Conservation (phyloP, 228 moss, liverwort and hornwort genomes). For the Sphagnum fallax region DNA sequence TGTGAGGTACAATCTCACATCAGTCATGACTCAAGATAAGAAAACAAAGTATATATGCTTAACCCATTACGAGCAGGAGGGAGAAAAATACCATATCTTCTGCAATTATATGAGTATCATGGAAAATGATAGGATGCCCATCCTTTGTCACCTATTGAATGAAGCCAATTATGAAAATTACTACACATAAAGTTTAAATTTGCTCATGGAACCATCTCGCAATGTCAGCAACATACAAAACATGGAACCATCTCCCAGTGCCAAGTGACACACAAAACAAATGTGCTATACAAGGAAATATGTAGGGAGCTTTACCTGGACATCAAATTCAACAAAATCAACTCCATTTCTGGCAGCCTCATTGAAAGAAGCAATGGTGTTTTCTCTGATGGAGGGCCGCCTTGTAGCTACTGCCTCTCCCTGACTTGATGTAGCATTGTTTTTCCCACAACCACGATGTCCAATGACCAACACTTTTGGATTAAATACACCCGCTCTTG, state of each 20-base stretch:
- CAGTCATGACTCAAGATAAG: no score
- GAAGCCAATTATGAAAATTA: no score
- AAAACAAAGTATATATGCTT: no score
- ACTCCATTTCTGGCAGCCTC: slow-evolving; percentile 71
- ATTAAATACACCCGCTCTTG: slow-evolving; percentile 3
- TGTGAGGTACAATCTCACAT: no score
- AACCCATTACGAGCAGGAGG: no score
- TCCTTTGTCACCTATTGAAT: slow-evolving; percentile 62
- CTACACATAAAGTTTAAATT: no score
- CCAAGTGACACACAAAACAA: no score
- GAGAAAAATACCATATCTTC: slow-evolving; percentile 18
- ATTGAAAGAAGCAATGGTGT: slow-evolving; percentile 85
- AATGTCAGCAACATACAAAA: no score
- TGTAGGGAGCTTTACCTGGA: slow-evolving; percentile 37
- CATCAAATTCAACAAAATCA: slow-evolving; percentile 83
- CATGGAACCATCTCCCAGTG: no score
- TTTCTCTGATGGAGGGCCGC: slow-evolving; percentile 57
- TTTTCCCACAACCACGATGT: slow-evolving; percentile 86
- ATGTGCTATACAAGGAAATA: no score
- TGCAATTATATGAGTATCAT: slow-evolving; percentile 61
- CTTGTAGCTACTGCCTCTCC: slow-evolving; percentile 33
- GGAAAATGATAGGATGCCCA: slow-evolving; percentile 68
- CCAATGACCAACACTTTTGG: slow-evolving; percentile 40
- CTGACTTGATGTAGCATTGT: slow-evolving; percentile 23
- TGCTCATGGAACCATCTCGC: no score